A percentile compares a stretch with the other conserved stretches of the same genome.
Evolutionary conservation across 805 yeast genomes (phyloP).

Genomic region (Teunomyces atbi): DNA sequence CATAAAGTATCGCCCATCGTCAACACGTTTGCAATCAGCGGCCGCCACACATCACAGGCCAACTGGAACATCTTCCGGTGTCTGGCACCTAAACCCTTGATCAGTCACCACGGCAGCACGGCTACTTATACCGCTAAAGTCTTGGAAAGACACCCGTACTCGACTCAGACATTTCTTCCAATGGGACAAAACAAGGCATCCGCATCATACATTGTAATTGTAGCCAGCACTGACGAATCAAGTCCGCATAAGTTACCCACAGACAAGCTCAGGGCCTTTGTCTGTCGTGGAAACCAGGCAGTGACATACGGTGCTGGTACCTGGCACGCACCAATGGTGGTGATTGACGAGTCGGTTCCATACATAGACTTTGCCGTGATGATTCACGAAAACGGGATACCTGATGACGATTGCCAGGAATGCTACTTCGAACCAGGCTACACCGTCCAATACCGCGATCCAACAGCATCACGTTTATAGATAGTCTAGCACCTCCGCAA

Average conservation of each 20-base stretch:
- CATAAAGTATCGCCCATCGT: conserved; percentile 67
- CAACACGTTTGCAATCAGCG: conserved; percentile 48
- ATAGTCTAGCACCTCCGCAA: conserved; percentile 40
- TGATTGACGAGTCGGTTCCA: conserved; percentile 54
- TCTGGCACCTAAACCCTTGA: conserved; percentile 67
- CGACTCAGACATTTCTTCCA: conserved; percentile 90
- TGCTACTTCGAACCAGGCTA: conserved; percentile 65
- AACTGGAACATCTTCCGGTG: conserved; percentile 85
- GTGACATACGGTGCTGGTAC: conserved; percentile 82
- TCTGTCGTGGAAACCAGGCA: conserved; percentile 80
- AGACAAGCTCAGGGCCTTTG: conserved; percentile 61
- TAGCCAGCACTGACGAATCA: conserved; percentile 54
- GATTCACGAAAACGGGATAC: conserved; percentile 78
- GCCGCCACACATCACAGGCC: conserved; percentile 51
- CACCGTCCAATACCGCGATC: conserved; percentile 25
- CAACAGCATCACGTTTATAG: conserved; percentile 16
- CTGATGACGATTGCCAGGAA: conserved; percentile 81
- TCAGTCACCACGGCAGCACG: conserved; percentile 18
- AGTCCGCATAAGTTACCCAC: conserved; percentile 54
- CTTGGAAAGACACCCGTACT: conserved; percentile 84
- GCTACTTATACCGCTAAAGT: conserved; percentile 56
- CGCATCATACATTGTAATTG: conserved; percentile 73
- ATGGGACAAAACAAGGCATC: conserved; percentile 61
- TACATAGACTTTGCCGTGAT: conserved; percentile 80
- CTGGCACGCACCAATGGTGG: conserved; percentile 98